These are phyloP conservation scores for Hylodesmum podocarpum DNA, from an alignment of 306 rosid genomes.

Conservation along the genomic window DNA sequence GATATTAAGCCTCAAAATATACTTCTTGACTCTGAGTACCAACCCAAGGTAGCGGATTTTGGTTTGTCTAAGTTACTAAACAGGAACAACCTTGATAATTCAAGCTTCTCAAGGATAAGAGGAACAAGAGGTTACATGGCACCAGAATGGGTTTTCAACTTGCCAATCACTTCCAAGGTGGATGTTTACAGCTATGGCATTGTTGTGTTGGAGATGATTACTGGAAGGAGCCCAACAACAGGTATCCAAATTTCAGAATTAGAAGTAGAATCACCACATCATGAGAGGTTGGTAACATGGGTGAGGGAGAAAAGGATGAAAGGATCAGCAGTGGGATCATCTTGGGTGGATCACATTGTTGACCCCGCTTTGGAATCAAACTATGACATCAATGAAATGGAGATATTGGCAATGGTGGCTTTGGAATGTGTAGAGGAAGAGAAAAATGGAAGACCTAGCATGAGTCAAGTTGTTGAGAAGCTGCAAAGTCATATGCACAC, in stretches of 20 bases:
- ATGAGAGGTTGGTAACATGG: conserved; percentile 15
- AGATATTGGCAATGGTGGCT: conserved; percentile 11
- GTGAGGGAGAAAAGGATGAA: conserved; percentile 4
- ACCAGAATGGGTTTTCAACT: conserved; percentile 2
- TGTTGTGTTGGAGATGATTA: conserved; percentile 7
- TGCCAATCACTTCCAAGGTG: conserved; percentile 6
- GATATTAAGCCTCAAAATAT: conserved; percentile 23
- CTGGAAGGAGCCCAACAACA: not conserved
- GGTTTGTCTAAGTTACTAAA: conserved; percentile 14
- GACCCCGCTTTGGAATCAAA: conserved; percentile 10
- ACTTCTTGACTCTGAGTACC: not conserved
- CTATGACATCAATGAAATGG: not conserved
- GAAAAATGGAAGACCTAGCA: conserved; percentile 5
- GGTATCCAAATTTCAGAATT: not conserved
- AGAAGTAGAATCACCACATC: not conserved
- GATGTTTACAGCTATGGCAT: conserved; percentile 23
- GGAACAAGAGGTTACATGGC: conserved; percentile 56
- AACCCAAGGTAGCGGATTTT: conserved; percentile 17
- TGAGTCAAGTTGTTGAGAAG: conserved; percentile 16
- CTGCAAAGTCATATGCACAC: not conserved
- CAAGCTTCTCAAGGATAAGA: conserved; percentile 46
- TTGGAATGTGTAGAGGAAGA: conserved; percentile 21
- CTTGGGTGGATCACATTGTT: conserved; percentile 9
- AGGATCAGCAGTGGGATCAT: not conserved
- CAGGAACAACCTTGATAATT: conserved; percentile 13